Percentiles rank a stretch among this genome's conserved stretches.
Evolutionary conservation across 306 rosid species (phyloP).

Genomic region (Inga laurina): DNA sequence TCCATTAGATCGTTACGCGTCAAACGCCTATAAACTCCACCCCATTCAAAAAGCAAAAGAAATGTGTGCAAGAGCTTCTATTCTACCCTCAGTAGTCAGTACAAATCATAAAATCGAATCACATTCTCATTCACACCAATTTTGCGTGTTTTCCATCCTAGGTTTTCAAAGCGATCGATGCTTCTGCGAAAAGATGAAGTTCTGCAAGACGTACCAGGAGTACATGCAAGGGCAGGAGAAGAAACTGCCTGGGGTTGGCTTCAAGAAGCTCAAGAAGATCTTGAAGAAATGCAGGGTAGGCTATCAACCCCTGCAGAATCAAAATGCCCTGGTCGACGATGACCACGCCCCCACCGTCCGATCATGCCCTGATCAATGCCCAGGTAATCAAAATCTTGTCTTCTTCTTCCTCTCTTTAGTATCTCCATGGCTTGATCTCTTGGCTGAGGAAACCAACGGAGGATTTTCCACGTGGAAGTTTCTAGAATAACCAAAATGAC

Average conservation of each 20-base stretch:
- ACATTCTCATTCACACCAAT: neutral
- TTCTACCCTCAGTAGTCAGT: neutral
- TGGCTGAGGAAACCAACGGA: neutral
- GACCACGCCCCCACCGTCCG: constrained; percentile 29
- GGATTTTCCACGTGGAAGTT: neutral
- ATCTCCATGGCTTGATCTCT: neutral
- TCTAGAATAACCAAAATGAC: neutral
- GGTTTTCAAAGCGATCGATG: constrained; percentile 13
- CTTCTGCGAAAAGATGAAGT: constrained; percentile 63
- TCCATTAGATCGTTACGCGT: constrained; percentile 4
- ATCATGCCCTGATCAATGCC: constrained; percentile 69
- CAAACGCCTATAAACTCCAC: neutral
- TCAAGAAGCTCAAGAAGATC: constrained; percentile 89
- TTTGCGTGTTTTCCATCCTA: neutral
- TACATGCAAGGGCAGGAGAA: constrained; percentile 80
- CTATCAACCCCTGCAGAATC: constrained; percentile 41
- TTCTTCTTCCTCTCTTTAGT: neutral
- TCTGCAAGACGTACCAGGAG: constrained; percentile 86
- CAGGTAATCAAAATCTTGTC: constrained; percentile 47
- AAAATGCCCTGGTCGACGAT: constrained; percentile 27
- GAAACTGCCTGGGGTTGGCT: constrained; percentile 76
- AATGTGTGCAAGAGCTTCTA: neutral
- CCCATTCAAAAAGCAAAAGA: neutral
- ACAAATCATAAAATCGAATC: neutral
- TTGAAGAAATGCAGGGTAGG: constrained; percentile 69